phyloP scores from a whole-genome alignment of 305 asterid genomes.

The Fraxinus ornus region DNA sequence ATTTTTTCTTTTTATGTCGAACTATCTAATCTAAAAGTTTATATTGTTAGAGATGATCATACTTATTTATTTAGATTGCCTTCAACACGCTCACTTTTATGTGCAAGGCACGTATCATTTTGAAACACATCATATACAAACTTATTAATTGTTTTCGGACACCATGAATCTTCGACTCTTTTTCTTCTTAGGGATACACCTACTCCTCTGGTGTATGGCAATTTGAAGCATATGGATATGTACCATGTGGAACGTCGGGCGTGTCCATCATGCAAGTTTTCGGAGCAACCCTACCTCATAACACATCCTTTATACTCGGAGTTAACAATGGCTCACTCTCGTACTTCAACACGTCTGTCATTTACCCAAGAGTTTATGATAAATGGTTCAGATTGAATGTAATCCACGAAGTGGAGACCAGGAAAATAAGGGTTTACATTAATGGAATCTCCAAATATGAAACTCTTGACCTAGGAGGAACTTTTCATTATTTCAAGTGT shows the following conservation, averaged over 20 bases:
- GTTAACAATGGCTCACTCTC: conserved; percentile 25
- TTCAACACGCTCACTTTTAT: background rate
- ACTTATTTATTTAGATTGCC: background rate
- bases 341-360: conserved; percentile 16
- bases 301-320: conserved; percentile 34
- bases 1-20: background rate
- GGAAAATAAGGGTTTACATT: conserved; percentile 17
- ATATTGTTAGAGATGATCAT: background rate
- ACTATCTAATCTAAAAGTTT: background rate
- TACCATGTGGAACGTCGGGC: conserved; percentile 29
- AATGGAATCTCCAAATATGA: conserved; percentile 20
- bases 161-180: background rate
- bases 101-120: background rate
- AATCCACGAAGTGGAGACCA: conserved; percentile 27
- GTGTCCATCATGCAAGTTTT: conserved; percentile 39
- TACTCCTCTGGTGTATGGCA: conserved; percentile 37
- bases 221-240: conserved; percentile 31
- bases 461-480: conserved; percentile 23
- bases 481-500: conserved; percentile 36
- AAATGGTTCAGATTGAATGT: conserved; percentile 39
- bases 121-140: background rate
- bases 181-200: conserved; percentile 27
- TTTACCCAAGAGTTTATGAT: conserved; percentile 18
- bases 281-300: conserved; percentile 24
- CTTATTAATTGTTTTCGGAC: background rate